phyloP scores from a whole-genome alignment of 2,329 filamentous ascomycete species.

The Exophiala calicioides region DNA sequence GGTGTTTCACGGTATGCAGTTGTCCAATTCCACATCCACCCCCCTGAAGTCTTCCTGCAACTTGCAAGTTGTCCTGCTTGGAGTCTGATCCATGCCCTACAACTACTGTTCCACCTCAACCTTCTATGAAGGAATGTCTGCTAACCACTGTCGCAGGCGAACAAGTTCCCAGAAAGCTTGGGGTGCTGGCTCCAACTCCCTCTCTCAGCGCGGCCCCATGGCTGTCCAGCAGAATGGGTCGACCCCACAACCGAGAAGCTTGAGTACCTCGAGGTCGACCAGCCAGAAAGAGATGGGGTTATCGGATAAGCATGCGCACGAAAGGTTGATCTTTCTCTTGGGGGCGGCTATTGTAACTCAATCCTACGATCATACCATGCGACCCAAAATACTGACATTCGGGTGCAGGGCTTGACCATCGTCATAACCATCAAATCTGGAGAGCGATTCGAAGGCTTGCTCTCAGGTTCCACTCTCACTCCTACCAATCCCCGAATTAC shows the following conservation, averaged over 20 bases:
- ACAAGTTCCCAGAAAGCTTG: slow-evolving; percentile 55
- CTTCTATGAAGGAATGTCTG: not conserved
- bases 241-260: slow-evolving; percentile 45
- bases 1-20: slow-evolving; percentile 22
- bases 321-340: slow-evolving; percentile 60
- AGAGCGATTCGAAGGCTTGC: slow-evolving; percentile 62
- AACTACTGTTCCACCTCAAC: too few species aligned
- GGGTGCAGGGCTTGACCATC: slow-evolving; percentile 54
- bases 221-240: slow-evolving; percentile 57
- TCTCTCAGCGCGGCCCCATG: slow-evolving; percentile 57
- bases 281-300: slow-evolving; percentile 52
- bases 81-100: too few species aligned
- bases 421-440: slow-evolving; percentile 61
- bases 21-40: not conserved
- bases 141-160: slow-evolving; percentile 18
- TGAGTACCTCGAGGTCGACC: slow-evolving; percentile 39
- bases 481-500: slow-evolving; percentile 56
- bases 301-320: slow-evolving; percentile 60
- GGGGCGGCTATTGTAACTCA: slow-evolving; percentile 58
- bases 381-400: slow-evolving; percentile 9
- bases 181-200: slow-evolving; percentile 62
- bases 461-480: slow-evolving; percentile 58
- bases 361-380: not conserved
- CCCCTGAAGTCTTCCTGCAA: slow-evolving; percentile 2
- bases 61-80: not conserved